phyloP scores from a whole-genome alignment of 345 rosid genomes.

The Luvunga scandens region DNA sequence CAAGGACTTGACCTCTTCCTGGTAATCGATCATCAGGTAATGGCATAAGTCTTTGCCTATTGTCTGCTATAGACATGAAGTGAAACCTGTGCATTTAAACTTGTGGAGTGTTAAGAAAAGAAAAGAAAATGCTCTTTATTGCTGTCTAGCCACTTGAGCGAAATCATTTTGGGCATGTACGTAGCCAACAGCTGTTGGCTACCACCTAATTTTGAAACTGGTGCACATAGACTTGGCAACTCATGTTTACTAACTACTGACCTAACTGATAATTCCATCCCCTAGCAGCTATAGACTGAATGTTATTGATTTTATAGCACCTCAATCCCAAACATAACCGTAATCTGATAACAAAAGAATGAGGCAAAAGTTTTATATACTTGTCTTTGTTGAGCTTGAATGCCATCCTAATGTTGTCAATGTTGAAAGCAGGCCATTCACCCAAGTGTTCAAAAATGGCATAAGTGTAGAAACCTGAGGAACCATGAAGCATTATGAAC shows the following conservation, averaged over 20 bases:
- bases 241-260: background rate
- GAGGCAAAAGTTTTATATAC: slow-evolving; percentile 27
- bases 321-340: background rate
- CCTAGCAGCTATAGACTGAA: background rate
- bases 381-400: slow-evolving; percentile 79
- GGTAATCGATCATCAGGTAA: slow-evolving; percentile 76
- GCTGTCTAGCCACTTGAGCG: background rate
- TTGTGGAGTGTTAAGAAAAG: background rate
- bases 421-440: slow-evolving; percentile 83
- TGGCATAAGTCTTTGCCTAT: slow-evolving; percentile 85
- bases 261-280: background rate
- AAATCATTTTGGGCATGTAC: background rate
- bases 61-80: slow-evolving; percentile 78
- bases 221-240: background rate
- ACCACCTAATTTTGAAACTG: too few species aligned
- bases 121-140: background rate
- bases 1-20: slow-evolving; percentile 58
- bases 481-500: slow-evolving; percentile 71
- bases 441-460: slow-evolving; percentile 65
- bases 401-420: slow-evolving; percentile 70
- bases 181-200: background rate
- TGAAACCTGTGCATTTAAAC: slow-evolving; percentile 56
- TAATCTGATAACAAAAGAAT: background rate
- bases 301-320: too few species aligned
- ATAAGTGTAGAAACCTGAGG: slow-evolving; percentile 80